Percentiles rank a stretch among this genome's conserved stretches.
Evolutionary conservation across 305 asterid species (phyloP).

Genomic region (Nicotiana rustica): DNA sequence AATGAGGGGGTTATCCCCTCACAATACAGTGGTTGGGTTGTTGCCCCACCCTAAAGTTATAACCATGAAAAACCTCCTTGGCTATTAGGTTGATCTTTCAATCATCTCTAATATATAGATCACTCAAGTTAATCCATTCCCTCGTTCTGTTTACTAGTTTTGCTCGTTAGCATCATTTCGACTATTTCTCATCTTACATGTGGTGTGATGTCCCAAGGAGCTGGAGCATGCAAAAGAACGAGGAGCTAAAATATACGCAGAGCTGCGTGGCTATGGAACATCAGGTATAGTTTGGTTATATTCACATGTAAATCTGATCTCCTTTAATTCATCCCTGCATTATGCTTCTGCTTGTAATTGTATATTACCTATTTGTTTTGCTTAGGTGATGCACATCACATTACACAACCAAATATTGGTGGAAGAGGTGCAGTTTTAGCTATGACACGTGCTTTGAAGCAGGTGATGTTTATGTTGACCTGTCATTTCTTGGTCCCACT

Average conservation of each 20-base stretch:
- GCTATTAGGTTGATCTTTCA: neutral
- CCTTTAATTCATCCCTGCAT: neutral
- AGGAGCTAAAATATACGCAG: slow-evolving; percentile 92
- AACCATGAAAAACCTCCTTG: slow-evolving; percentile 10
- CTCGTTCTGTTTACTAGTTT: neutral
- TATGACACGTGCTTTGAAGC: slow-evolving; percentile 86
- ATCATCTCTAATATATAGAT: neutral
- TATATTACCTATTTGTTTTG: slow-evolving; percentile 36
- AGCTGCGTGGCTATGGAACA: slow-evolving; percentile 94
- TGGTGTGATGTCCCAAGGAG: slow-evolving; percentile 60
- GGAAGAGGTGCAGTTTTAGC: slow-evolving; percentile 97
- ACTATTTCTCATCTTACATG: slow-evolving; percentile 21
- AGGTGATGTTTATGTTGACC: slow-evolving; percentile 52
- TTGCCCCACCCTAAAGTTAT: neutral
- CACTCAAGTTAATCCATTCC: neutral
- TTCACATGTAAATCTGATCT: neutral
- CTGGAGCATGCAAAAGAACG: slow-evolving; percentile 90
- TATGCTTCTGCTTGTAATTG: slow-evolving; percentile 26
- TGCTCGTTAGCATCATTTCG: neutral
- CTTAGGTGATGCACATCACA: slow-evolving; percentile 94
- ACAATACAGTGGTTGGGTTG: neutral
- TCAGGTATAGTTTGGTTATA: slow-evolving; percentile 64
- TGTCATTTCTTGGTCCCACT: neutral
- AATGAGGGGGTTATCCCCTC: neutral
- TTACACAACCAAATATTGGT: slow-evolving; percentile 89